Evolutionary conservation across 2,329 filamentous ascomycete species (phyloP).

Genomic region (Fusarium subtropicale): DNA sequence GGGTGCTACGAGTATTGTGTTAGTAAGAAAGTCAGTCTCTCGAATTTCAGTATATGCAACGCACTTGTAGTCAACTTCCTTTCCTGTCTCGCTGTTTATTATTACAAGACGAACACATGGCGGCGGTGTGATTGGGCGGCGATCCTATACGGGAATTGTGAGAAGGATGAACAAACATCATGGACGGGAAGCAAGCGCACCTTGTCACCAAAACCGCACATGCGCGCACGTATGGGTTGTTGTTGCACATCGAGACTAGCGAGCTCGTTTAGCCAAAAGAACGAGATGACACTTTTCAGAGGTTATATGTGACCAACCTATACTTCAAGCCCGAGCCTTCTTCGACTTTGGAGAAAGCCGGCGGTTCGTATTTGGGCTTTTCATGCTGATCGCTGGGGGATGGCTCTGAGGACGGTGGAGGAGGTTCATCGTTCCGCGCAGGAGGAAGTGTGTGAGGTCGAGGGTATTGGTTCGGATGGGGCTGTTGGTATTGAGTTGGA

Average conservation of each 20-base stretch:
- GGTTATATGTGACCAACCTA: slow-evolving; percentile 45
- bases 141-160: slow-evolving; percentile 70
- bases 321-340: slow-evolving; percentile 52
- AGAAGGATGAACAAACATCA: slow-evolving; percentile 1
- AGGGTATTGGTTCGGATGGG: slow-evolving; percentile 42
- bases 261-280: slow-evolving; percentile 31
- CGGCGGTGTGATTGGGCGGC: slow-evolving; percentile 93
- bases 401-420: slow-evolving; percentile 29
- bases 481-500: slow-evolving; percentile 40
- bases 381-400: slow-evolving; percentile 34
- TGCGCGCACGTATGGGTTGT: slow-evolving; percentile 91
- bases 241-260: slow-evolving; percentile 82
- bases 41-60: slow-evolving; percentile 48
- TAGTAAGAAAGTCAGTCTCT: background rate
- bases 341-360: slow-evolving; percentile 52
- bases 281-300: background rate
- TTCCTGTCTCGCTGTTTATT: slow-evolving; percentile 76
- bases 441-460: slow-evolving; percentile 42
- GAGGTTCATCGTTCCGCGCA: slow-evolving; percentile 43
- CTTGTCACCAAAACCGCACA: slow-evolving; percentile 99
- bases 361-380: slow-evolving; percentile 37
- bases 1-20: slow-evolving; percentile 47
- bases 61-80: slow-evolving; percentile 87
- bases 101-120: slow-evolving; percentile 90
- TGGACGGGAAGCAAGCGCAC: slow-evolving; percentile 59